phyloP scores from a whole-genome alignment of 805 yeast species.

The Saturnispora silvae region DNA sequence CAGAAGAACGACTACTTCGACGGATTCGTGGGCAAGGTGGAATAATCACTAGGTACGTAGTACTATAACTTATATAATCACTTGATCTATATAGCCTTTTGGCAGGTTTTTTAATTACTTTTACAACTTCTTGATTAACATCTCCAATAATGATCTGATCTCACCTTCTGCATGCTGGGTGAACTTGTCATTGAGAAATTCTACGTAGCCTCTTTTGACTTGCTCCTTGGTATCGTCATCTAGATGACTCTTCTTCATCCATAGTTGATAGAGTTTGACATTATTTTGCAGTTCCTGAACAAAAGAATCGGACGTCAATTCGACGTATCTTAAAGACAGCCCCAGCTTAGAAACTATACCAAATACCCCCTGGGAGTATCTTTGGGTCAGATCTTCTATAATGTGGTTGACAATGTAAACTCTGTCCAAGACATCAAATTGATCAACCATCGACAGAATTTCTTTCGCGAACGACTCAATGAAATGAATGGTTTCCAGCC shows the following conservation, averaged over 20 bases:
- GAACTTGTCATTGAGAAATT: constrained; percentile 22
- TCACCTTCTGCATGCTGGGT: constrained; percentile 16
- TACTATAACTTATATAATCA: too few species aligned
- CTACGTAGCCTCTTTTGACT: constrained; percentile 26
- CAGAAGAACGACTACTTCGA: too few species aligned
- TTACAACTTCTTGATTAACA: constrained; percentile 20
- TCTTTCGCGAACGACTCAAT: constrained; percentile 22
- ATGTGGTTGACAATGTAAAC: constrained; percentile 57
- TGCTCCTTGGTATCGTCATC: constrained; percentile 22
- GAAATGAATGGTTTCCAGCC: constrained; percentile 1
- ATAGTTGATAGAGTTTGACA: constrained; percentile 58
- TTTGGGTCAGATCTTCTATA: constrained; percentile 38
- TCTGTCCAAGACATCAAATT: constrained; percentile 61
- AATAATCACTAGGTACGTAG: too few species aligned
- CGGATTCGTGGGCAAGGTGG: too few species aligned
- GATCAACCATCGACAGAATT: constrained; percentile 51
- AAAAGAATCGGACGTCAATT: constrained; percentile 31
- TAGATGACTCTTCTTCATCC: constrained; percentile 30
- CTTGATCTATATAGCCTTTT: too few species aligned
- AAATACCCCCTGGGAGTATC: constrained; percentile 30
- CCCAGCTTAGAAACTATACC: constrained; percentile 44
- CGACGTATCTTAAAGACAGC: constrained; percentile 51
- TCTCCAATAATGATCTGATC: constrained; percentile 14
- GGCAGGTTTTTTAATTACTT: too few species aligned
- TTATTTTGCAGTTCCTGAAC: constrained; percentile 55